Evolutionary conservation across 495 filamentous ascomycete genomes (phyloP).

Genomic region (Daldinia grandis): DNA sequence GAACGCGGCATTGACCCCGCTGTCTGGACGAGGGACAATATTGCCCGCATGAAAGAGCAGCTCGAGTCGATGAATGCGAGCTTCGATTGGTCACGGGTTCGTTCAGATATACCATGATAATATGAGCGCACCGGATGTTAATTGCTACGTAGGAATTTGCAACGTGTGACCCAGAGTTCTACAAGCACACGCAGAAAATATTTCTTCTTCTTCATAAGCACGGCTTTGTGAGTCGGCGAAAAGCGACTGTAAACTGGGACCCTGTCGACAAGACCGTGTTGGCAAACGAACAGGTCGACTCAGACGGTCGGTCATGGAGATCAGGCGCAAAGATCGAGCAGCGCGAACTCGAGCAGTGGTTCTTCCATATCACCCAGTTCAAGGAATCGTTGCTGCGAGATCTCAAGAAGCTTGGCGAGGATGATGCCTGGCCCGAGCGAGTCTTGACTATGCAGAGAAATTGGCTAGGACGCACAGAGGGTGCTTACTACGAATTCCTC

Average conservation of each 20-base stretch:
- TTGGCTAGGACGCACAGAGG: conserved; percentile 83
- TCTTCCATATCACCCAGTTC: conserved; percentile 82
- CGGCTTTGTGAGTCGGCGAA: conserved; percentile 78
- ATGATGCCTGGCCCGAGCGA: conserved; percentile 79
- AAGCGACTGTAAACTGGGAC: conserved; percentile 88
- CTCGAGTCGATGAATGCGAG: conserved; percentile 75
- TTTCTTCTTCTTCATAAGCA: conserved; percentile 78
- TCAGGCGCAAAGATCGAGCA: conserved; percentile 88
- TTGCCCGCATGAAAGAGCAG: conserved; percentile 84
- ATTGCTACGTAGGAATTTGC: conserved; percentile 71
- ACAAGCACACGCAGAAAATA: conserved; percentile 86
- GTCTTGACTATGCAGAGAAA: conserved; percentile 86
- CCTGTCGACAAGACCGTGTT: conserved; percentile 89
- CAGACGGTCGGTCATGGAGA: conserved; percentile 84
- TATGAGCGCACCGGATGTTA: conserved; percentile 11
- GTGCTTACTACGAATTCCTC: conserved; percentile 75
- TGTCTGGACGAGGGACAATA: conserved; percentile 81
- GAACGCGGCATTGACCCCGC: conserved; percentile 81
- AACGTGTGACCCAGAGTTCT: conserved; percentile 84
- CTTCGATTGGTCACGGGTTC: conserved; percentile 84
- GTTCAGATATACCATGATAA: conserved; percentile 42
- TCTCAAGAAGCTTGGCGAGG: conserved; percentile 67
- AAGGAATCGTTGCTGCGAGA: conserved; percentile 77
- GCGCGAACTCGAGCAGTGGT: conserved; percentile 85
- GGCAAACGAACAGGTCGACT: conserved; percentile 90